Evolutionary conservation across 2,329 filamentous ascomycete genomes (phyloP).

Genomic region (Boeremia lycopersici): DNA sequence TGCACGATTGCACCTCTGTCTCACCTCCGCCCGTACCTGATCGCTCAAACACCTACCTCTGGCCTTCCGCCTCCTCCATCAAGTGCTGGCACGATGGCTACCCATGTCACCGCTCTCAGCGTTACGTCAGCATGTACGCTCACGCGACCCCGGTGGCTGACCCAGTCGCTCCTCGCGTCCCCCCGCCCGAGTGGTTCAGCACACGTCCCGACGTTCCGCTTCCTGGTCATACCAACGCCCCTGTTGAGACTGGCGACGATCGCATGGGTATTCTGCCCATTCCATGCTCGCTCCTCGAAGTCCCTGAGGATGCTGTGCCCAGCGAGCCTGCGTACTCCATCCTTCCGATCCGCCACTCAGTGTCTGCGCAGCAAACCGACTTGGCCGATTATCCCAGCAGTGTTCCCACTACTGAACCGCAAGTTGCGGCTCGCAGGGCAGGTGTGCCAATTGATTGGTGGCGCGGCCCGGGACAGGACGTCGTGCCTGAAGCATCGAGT

Average conservation of each 20-base stretch:
- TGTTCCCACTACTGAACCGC: too few species aligned
- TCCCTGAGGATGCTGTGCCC: too few species aligned
- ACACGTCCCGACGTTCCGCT: neutral
- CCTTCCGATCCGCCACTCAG: neutral
- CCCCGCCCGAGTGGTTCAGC: conserved; percentile 1
- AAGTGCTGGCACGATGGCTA: conserved; percentile 9
- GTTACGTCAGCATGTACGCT: neutral
- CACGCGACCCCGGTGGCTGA: neutral
- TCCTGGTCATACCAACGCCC: neutral
- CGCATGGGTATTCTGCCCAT: neutral
- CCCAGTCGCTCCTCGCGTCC: neutral
- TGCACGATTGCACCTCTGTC: neutral
- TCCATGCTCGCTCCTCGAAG: neutral
- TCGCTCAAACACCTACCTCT: neutral
- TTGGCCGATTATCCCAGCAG: too few species aligned
- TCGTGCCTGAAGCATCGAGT: neutral
- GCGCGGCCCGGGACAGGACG: neutral
- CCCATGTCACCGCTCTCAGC: conserved; percentile 5
- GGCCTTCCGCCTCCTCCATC: neutral
- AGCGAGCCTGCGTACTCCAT: neutral
- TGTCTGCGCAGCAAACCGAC: too few species aligned
- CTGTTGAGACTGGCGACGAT: neutral
- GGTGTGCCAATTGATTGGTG: conserved; percentile 3
- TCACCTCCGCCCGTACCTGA: neutral
- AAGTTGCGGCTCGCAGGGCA: too few species aligned